Conservation (phyloP, 257 asterid genomes). For the Lantana camara region DNA sequence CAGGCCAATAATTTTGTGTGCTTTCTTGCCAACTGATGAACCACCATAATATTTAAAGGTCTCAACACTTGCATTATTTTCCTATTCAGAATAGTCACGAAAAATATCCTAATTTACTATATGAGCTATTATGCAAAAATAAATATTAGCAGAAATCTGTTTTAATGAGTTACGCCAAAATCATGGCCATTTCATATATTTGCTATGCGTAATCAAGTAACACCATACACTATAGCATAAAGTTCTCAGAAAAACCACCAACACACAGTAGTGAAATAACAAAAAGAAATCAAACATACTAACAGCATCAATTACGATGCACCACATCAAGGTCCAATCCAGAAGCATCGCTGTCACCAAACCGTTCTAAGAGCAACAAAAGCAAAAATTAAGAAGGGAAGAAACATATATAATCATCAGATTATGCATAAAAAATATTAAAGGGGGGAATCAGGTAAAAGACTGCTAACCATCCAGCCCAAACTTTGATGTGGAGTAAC, state of each 20-base stretch:
- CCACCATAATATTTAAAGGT: too few species aligned
- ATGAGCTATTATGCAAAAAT: too few species aligned
- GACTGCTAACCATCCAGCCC: constrained; percentile 84
- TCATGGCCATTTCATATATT: not conserved
- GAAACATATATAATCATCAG: constrained; percentile 19
- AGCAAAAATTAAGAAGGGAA: constrained; percentile 13
- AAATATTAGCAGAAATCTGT: not conserved
- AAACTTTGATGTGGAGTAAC: constrained; percentile 82
- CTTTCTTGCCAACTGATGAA: too few species aligned
- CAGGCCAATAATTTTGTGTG: too few species aligned
- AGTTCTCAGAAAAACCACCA: not conserved
- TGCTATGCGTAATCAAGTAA: not conserved
- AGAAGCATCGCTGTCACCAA: constrained; percentile 87
- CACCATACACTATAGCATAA: not conserved
- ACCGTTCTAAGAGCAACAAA: constrained; percentile 69
- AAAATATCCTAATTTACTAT: too few species aligned
- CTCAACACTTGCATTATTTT: not conserved
- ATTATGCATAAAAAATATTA: too few species aligned
- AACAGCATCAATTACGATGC: constrained; percentile 26
- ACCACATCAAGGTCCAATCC: constrained; percentile 96
- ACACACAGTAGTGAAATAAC: not conserved
- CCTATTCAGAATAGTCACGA: too few species aligned
- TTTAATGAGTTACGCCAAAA: not conserved
- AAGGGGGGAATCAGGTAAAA: too few species aligned
- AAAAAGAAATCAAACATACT: constrained; percentile 10